Evolutionary conservation across 106 monocot genomes (phyloP).

Genomic region (Apostasia shenzhenica): DNA sequence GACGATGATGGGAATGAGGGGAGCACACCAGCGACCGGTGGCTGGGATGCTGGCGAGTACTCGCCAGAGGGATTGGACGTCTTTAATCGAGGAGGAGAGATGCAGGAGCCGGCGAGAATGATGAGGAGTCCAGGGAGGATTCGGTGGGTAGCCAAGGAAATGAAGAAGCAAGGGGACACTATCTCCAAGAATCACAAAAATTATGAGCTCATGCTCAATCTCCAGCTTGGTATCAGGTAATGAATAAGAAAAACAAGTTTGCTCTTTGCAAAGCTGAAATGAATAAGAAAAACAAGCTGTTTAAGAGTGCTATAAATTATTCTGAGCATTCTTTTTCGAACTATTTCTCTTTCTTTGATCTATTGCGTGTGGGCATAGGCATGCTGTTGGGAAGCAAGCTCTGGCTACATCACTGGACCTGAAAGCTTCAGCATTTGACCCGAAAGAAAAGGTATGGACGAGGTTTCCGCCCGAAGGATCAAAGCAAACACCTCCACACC

Average conservation of each 20-base stretch:
- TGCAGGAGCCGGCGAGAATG: background rate
- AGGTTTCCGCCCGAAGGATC: conserved; percentile 83
- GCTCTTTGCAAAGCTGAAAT: background rate
- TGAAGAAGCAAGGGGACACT: conserved; percentile 77
- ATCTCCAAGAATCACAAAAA: conserved; percentile 89
- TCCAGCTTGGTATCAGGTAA: conserved; percentile 93
- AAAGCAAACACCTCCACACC: conserved; percentile 81
- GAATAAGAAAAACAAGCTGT: background rate
- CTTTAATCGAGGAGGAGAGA: background rate
- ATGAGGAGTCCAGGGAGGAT: conserved; percentile 9
- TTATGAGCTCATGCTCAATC: conserved; percentile 97
- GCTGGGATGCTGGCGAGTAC: background rate
- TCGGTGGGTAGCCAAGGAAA: conserved; percentile 25
- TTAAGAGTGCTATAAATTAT: no score
- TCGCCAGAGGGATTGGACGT: background rate
- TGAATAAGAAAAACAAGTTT: no score
- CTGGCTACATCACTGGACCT: conserved; percentile 40
- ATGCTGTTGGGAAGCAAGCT: conserved; percentile 68
- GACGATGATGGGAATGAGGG: conserved; percentile 8
- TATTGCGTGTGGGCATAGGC: conserved; percentile 22
- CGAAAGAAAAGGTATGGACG: conserved; percentile 86
- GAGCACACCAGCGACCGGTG: background rate
- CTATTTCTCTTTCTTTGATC: background rate
- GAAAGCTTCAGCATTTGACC: conserved; percentile 76
- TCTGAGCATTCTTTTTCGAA: background rate